Evolutionary conservation across 1,139 yeast genomes (phyloP).

Genomic region (Blastobotrys ciferrii): DNA sequence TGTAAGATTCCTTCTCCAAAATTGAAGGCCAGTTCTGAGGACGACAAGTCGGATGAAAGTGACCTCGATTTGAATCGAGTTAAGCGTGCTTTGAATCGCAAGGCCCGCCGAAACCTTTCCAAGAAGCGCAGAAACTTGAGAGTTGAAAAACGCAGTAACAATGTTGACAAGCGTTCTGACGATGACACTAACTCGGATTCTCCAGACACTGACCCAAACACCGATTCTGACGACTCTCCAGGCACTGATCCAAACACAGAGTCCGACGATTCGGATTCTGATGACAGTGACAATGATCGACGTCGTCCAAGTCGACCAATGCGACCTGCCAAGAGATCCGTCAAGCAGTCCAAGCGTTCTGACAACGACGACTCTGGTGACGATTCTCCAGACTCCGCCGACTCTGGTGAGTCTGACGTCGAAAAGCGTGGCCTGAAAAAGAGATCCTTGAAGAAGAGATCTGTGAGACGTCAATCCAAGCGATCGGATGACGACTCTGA

Average conservation of each 20-base stretch:
- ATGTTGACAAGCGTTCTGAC: background rate
- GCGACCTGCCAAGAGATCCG: background rate
- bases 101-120: constrained; percentile 3
- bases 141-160: background rate
- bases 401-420: background rate
- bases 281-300: background rate
- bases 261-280: background rate
- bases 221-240: background rate
- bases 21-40: background rate
- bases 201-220: constrained; percentile 1
- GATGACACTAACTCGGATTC: background rate
- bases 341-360: background rate
- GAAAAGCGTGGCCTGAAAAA: background rate
- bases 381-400: background rate
- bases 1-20: constrained; percentile 7
- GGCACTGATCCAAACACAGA: background rate
- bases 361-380: background rate
- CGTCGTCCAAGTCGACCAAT: too few species aligned
- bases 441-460: background rate
- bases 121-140: background rate
- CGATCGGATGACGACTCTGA: constrained; percentile 5
- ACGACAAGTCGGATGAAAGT: background rate
- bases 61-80: constrained; percentile 1
- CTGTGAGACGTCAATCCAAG: too few species aligned
- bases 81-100: background rate